Evolutionary conservation across 345 rosid species (phyloP).

Genomic region (Brassica rapa): DNA sequence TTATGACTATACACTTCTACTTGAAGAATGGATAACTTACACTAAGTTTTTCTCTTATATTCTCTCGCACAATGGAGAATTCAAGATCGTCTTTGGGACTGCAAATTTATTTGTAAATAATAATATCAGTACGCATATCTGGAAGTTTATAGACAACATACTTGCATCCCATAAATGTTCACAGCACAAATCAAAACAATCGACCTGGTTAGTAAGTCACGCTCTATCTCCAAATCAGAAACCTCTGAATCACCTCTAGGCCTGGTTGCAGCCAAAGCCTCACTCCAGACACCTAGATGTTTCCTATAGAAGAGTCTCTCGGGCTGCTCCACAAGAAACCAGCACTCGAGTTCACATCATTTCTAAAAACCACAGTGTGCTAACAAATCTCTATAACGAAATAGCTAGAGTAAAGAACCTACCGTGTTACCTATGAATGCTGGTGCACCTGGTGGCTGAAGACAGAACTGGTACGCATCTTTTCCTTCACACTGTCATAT

Average conservation of each 20-base stretch:
- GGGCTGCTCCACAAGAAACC: slow-evolving; percentile 73
- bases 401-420: slow-evolving; percentile 21
- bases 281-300: slow-evolving; percentile 66
- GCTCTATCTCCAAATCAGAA: slow-evolving; percentile 72
- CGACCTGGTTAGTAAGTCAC: slow-evolving; percentile 78
- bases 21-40: slow-evolving; percentile 43
- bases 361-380: background rate
- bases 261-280: slow-evolving; percentile 90
- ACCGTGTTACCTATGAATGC: slow-evolving; percentile 94
- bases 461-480: slow-evolving; percentile 83
- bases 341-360: slow-evolving; percentile 13
- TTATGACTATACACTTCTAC: background rate
- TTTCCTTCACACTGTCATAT: slow-evolving; percentile 69
- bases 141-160: background rate
- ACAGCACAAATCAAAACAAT: background rate
- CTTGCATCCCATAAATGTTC: background rate
- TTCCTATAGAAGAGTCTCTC: slow-evolving; percentile 89
- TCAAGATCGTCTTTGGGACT: slow-evolving; percentile 89
- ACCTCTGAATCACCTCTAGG: slow-evolving; percentile 70
- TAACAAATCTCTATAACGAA: background rate
- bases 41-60: slow-evolving; percentile 69
- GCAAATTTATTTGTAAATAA: slow-evolving; percentile 5
- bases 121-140: slow-evolving; percentile 14
- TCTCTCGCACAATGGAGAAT: slow-evolving; percentile 80
- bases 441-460: slow-evolving; percentile 88